Conservation (phyloP, 768 basidiomycete species). For the Macrocybe gigantea region DNA sequence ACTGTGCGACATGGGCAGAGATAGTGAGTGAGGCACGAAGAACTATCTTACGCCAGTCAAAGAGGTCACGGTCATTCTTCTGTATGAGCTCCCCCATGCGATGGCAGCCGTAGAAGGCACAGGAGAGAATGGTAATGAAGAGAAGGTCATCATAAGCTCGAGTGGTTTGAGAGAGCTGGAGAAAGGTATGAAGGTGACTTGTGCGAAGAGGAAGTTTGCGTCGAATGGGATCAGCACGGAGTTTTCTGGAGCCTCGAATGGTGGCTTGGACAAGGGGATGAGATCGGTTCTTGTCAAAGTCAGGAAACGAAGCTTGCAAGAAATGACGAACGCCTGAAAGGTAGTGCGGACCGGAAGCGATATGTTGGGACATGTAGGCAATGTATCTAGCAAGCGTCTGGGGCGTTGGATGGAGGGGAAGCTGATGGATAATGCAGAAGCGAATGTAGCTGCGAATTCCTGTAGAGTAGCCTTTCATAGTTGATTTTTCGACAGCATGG, state of each 20-base stretch:
- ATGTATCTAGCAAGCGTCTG: constrained; percentile 12
- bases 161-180: constrained; percentile 1
- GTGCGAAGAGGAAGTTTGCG: constrained; percentile 14
- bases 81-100: background rate
- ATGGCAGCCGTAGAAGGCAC: background rate
- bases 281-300: constrained; percentile 6
- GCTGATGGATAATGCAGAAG: constrained; percentile 3
- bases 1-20: constrained; percentile 5
- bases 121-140: constrained; percentile 8
- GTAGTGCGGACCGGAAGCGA: constrained; percentile 14
- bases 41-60: constrained; percentile 21
- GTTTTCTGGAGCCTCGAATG: constrained; percentile 8
- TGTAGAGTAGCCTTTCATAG: constrained; percentile 8
- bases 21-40: constrained; percentile 15
- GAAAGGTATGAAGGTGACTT: constrained; percentile 11
- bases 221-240: constrained; percentile 13
- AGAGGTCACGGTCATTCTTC: constrained; percentile 5
- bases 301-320: constrained; percentile 3
- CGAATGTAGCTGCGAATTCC: constrained; percentile 7
- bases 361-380: constrained; percentile 12
- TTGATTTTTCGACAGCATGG: constrained; percentile 11
- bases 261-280: constrained; percentile 1
- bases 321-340: constrained; percentile 8
- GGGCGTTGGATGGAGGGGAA: constrained; percentile 15
- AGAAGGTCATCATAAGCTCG: constrained; percentile 17